Percentiles rank a stretch among this genome's conserved stretches.
These are phyloP conservation scores for Cytospora mali DNA, from an alignment of 2,329 filamentous ascomycete species.

Conservation along the genomic window DNA sequence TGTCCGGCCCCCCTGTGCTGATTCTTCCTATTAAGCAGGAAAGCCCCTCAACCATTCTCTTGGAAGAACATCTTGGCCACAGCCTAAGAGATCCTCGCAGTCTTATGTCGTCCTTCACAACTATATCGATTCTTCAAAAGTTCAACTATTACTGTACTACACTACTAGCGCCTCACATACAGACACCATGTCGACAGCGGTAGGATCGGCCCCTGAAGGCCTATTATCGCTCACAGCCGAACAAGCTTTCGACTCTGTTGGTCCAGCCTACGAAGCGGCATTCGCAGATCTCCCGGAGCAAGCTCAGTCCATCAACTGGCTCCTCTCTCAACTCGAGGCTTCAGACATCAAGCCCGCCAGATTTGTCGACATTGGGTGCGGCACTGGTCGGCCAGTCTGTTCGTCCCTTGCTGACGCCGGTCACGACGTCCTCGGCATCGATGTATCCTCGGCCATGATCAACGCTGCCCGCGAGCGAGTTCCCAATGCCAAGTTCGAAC, in stretches of 20 bases:
- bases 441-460: constrained; percentile 36
- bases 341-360: constrained; percentile 22
- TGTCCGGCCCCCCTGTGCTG: background rate
- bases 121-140: background rate
- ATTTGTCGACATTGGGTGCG: constrained; percentile 37
- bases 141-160: background rate
- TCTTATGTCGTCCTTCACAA: background rate
- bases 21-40: background rate
- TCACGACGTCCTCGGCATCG: constrained; percentile 36
- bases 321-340: constrained; percentile 30
- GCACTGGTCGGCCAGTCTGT: constrained; percentile 35
- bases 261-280: constrained; percentile 35
- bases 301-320: constrained; percentile 32
- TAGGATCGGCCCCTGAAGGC: background rate
- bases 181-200: background rate
- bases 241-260: constrained; percentile 34
- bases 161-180: background rate
- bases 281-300: constrained; percentile 33
- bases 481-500: constrained; percentile 33
- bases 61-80: background rate
- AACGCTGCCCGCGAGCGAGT: constrained; percentile 32
- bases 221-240: constrained; percentile 28
- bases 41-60: background rate
- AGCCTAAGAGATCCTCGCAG: background rate
- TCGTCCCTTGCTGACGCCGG: constrained; percentile 34